Evolutionary conservation across 75 land plant species (phyloP).

Genomic region (Sequoia sempervirens): DNA sequence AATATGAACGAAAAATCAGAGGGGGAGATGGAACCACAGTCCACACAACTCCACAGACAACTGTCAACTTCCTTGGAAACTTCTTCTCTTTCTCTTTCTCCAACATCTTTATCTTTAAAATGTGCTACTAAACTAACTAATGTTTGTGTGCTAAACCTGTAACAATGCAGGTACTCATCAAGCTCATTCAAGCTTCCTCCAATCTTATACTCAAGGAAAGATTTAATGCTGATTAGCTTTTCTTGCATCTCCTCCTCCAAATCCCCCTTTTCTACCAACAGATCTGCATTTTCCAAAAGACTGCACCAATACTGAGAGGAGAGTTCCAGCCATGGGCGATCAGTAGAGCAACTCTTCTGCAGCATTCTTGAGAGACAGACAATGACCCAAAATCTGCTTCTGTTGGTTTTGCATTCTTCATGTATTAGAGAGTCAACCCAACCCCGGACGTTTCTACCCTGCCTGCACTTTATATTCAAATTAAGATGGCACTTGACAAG

Average conservation of each 20-base stretch:
- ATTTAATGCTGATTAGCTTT: constrained; percentile 22
- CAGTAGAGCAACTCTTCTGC: constrained; percentile 24
- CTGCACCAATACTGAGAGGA: constrained; percentile 52
- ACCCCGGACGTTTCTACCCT: constrained; percentile 28
- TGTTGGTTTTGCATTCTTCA: constrained; percentile 22
- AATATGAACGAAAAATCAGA: constrained; percentile 23
- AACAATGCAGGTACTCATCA: constrained; percentile 41
- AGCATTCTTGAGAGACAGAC: constrained; percentile 36
- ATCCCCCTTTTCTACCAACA: constrained; percentile 7
- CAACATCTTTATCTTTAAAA: constrained; percentile 20
- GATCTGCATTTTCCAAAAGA: constrained; percentile 27
- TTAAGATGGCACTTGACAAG: constrained; percentile 31
- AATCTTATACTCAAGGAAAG: constrained; percentile 28
- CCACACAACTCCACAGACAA: constrained; percentile 38
- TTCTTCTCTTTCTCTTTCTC: constrained; percentile 28
- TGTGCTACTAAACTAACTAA: constrained; percentile 27
- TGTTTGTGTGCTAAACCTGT: constrained; percentile 41
- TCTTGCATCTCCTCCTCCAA: constrained; percentile 11
- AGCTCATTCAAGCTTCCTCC: constrained; percentile 44
- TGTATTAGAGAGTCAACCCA: constrained; percentile 28
- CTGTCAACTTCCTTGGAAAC: constrained; percentile 41
- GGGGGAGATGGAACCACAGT: constrained; percentile 17
- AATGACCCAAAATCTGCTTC: constrained; percentile 26
- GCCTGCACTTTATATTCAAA: constrained; percentile 36
- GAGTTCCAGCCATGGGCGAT: constrained; percentile 43